Conservation (phyloP, 1,139 yeast species). For the Debaryomyces subglobosus region DNA sequence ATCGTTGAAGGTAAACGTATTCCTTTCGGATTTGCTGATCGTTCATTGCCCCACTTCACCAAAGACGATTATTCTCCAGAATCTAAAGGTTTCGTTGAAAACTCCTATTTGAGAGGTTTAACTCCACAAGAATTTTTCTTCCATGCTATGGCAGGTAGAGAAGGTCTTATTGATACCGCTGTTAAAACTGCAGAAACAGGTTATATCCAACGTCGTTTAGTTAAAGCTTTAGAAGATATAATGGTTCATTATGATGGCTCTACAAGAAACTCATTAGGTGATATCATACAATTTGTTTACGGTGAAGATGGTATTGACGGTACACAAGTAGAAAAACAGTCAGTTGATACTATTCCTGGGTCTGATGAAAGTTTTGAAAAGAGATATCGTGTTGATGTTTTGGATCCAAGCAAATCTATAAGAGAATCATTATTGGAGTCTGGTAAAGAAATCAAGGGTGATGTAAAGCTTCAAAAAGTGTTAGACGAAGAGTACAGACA, state of each 20-base stretch:
- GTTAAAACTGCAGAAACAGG: conserved; percentile 99
- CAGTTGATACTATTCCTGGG: conserved; percentile 96
- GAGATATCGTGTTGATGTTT: conserved; percentile 84
- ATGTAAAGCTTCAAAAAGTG: conserved; percentile 75
- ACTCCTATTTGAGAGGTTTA: conserved; percentile 93
- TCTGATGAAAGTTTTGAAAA: conserved; percentile 80
- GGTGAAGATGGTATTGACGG: conserved; percentile 99
- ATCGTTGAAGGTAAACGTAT: conserved; percentile 99
- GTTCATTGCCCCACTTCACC: conserved; percentile 96
- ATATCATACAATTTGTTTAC: conserved; percentile 90
- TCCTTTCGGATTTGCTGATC: conserved; percentile 94
- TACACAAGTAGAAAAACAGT: conserved; percentile 94
- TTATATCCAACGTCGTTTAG: conserved; percentile 97
- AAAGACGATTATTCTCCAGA: conserved; percentile 98
- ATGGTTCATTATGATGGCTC: conserved; percentile 99
- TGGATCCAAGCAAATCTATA: conserved; percentile 66
- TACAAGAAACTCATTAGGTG: conserved; percentile 96
- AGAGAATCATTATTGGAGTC: conserved; percentile 79
- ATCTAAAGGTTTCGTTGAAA: conserved; percentile 96
- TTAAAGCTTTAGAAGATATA: conserved; percentile 96
- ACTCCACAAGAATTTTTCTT: conserved; percentile 99
- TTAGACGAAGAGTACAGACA: conserved; percentile 86
- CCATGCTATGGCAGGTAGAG: conserved; percentile 99
- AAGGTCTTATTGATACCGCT: conserved; percentile 98
- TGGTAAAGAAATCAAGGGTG: conserved; percentile 91